Evolutionary conservation across 768 basidiomycete genomes (phyloP).

Genomic region (Mycena albidolilacea): DNA sequence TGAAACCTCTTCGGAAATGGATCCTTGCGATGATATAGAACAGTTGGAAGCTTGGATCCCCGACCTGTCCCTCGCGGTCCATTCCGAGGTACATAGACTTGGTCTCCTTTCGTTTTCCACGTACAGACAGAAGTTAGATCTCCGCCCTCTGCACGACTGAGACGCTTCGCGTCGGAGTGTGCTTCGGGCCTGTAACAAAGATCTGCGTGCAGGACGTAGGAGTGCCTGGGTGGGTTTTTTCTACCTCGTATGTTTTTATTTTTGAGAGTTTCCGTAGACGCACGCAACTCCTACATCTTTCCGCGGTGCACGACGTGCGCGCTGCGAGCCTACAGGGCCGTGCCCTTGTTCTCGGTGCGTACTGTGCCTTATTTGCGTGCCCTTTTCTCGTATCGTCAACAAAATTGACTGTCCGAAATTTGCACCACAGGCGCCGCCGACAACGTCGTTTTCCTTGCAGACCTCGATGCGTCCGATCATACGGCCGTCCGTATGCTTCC

Average conservation of each 20-base stretch:
- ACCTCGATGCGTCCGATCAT: constrained; percentile 22
- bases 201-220: constrained; percentile 29
- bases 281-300: constrained; percentile 26
- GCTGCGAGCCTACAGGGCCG: constrained; percentile 30
- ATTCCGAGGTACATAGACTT: constrained; percentile 19
- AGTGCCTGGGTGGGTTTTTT: constrained; percentile 20
- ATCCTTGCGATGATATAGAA: neutral
- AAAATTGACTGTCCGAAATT: neutral
- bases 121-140: constrained; percentile 13
- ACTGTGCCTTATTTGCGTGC: neutral
- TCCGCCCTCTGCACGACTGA: constrained; percentile 24
- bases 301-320: constrained; percentile 32
- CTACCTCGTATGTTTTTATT: neutral
- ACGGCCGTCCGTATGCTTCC: constrained; percentile 22
- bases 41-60: constrained; percentile 26
- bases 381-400: neutral
- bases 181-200: constrained; percentile 35
- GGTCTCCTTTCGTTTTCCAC: neutral
- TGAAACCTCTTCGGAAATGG: neutral
- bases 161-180: constrained; percentile 29
- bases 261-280: neutral
- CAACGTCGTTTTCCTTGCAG: constrained; percentile 15
- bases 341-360: constrained; percentile 32
- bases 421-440: constrained; percentile 26
- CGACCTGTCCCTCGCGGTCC: constrained; percentile 24